phyloP scores from a whole-genome alignment of 2,329 filamentous ascomycete genomes.

The Fonsecaea nubica region DNA sequence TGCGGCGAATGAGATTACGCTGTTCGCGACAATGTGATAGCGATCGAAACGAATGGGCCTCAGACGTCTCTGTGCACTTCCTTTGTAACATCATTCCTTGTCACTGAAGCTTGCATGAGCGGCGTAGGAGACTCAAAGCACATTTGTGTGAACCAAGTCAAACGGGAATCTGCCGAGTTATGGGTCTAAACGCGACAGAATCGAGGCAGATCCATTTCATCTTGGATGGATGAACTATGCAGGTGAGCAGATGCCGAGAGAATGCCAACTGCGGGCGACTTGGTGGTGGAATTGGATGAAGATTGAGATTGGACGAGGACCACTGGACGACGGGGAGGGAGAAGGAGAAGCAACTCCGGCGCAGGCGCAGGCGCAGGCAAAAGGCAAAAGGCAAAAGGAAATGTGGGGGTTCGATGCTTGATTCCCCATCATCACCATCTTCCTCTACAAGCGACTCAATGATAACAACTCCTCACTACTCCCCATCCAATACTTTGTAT shows the following conservation, averaged over 20 bases:
- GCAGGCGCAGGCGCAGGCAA: background rate
- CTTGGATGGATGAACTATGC: background rate
- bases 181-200: background rate
- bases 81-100: conserved; percentile 3
- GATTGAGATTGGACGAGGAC: background rate
- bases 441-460: background rate
- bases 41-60: background rate
- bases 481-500: background rate
- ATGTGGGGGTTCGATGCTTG: background rate
- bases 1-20: background rate
- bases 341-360: background rate
- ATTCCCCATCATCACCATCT: background rate
- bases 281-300: background rate
- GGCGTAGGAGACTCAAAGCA: background rate
- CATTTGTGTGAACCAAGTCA: background rate
- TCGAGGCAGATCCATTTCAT: background rate
- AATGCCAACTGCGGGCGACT: background rate
- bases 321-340: background rate
- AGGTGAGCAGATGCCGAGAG: background rate
- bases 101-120: background rate
- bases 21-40: background rate
- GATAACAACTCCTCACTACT: background rate
- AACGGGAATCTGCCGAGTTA: background rate
- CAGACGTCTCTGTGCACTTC: background rate
- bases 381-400: background rate